These are phyloP conservation scores for Penicillium soppii DNA, from an alignment of 495 filamentous ascomycete genomes.

Conservation along the genomic window DNA sequence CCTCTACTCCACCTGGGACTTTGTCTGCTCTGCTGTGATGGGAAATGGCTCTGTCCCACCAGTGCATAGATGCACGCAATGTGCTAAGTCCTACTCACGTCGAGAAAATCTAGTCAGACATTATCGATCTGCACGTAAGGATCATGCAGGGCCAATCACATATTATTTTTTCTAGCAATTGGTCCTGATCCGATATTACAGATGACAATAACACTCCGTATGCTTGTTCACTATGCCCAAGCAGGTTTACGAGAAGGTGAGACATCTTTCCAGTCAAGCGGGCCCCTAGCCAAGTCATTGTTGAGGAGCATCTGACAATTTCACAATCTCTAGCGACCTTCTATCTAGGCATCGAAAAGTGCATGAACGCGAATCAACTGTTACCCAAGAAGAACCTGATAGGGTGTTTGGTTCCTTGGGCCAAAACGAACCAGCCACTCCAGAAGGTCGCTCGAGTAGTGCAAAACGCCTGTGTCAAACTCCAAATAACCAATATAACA, in stretches of 20 bases:
- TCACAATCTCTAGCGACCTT: not conserved
- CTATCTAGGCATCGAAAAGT: not conserved
- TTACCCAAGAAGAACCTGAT: not conserved
- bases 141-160: not conserved
- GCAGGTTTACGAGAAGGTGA: not conserved
- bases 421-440: no score
- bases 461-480: no score
- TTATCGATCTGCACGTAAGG: slow-evolving; percentile 3
- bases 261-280: no score
- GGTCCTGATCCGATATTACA: not conserved
- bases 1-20: no score
- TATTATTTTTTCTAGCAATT: not conserved
- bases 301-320: no score
- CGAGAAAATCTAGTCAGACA: slow-evolving; percentile 11
- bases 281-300: no score
- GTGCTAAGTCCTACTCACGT: slow-evolving; percentile 7
- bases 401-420: not conserved
- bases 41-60: not conserved
- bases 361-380: not conserved
- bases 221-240: slow-evolving; percentile 2
- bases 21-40: no score
- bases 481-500: no score
- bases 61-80: slow-evolving; percentile 1
- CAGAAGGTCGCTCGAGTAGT: no score
- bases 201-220: slow-evolving; percentile 7